phyloP scores from a whole-genome alignment of 2,329 filamentous ascomycete species.

The Plectosphaerella cucumerina region DNA sequence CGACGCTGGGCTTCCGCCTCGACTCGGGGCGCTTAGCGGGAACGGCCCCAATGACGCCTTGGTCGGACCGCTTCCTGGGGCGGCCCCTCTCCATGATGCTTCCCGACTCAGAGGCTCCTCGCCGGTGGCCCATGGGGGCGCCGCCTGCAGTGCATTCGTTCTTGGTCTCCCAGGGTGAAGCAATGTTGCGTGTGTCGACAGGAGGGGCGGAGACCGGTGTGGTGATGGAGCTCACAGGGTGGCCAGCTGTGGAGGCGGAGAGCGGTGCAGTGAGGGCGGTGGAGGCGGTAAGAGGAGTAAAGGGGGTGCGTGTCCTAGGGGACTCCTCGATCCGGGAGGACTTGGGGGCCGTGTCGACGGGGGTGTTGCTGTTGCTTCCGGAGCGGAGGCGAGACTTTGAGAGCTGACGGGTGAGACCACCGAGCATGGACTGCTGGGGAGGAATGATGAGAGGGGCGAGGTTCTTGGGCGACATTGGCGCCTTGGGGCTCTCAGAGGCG shows the following conservation, averaged over 20 bases:
- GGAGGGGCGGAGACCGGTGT: conserved; percentile 47
- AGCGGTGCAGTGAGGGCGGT: conserved; percentile 36
- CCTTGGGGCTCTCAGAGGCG: conserved; percentile 9
- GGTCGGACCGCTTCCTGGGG: conserved; percentile 50
- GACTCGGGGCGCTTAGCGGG: conserved; percentile 32
- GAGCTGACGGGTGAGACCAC: conserved; percentile 29
- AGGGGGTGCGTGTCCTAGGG: conserved; percentile 38
- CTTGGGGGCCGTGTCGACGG: conserved; percentile 33
- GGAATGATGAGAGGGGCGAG: conserved; percentile 55
- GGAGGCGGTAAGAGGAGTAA: conserved; percentile 39
- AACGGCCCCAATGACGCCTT: conserved; percentile 28
- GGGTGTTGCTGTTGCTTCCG: conserved; percentile 39
- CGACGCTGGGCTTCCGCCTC: conserved; percentile 43
- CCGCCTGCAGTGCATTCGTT: not conserved
- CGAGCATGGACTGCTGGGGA: conserved; percentile 27
- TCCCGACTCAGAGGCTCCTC: conserved; percentile 53
- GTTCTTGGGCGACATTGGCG: conserved; percentile 46
- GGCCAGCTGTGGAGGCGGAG: conserved; percentile 32
- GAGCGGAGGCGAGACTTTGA: conserved; percentile 42
- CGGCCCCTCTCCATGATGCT: conserved; percentile 59
- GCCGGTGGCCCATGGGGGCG: conserved; percentile 35
- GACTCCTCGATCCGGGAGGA: conserved; percentile 42
- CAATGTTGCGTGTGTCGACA: conserved; percentile 25
- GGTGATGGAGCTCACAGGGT: not conserved
- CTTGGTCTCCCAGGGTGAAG: not conserved